Base-by-base conservation (phyloP, 306 rosid genomes). In the Cicer cuneatum region DNA sequence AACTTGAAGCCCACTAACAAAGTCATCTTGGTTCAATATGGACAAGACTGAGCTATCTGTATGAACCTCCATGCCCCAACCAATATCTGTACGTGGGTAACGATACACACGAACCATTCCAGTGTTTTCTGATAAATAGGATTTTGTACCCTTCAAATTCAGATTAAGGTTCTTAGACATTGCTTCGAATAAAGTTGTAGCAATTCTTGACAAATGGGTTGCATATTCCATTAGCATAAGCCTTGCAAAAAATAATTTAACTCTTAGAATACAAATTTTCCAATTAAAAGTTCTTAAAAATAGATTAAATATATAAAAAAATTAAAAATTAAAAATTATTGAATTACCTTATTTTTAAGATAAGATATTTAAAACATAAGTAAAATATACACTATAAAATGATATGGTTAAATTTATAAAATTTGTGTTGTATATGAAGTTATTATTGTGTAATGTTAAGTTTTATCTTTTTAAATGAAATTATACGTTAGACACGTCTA, bases 101-200 rank as follows among this genome's bases (percentile, higher is more conserved):
- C 96, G 90, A 76, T 90, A 90, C 7, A 85, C 78, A 24, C 96
- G 96, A 47, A 87, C 53, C 2, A 43, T 18, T 6, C 92, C 96
- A 2, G 85, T 88, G 5, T 83, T 59, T 78, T 80, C 82, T 6
- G 87, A 80, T 66, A 89, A 5, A 7, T 82, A 40, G 4, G 84
- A 42, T 52, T 78, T 35, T 33, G 85, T 40, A 8, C 54, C 4
- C 16, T 43, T 37, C 2, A 73, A 53, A 42, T 85, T 81, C 73
- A 85, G 41, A 5, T 82, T 63, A 43, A 90, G 90, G 38, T 76
- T 83, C 80, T 68, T 77, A 8, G 33, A 70, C 89, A 90, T 87
- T 2, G 79, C 81, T 21, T 84, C 53, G 39, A 62, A 88, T 72
- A 90, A 18, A 12, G 81, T 75, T 75, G 56, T 62, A 1, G 69